Evolutionary conservation across 1,139 yeast genomes (phyloP).

Genomic region (Hanseniaspora uvarum): DNA sequence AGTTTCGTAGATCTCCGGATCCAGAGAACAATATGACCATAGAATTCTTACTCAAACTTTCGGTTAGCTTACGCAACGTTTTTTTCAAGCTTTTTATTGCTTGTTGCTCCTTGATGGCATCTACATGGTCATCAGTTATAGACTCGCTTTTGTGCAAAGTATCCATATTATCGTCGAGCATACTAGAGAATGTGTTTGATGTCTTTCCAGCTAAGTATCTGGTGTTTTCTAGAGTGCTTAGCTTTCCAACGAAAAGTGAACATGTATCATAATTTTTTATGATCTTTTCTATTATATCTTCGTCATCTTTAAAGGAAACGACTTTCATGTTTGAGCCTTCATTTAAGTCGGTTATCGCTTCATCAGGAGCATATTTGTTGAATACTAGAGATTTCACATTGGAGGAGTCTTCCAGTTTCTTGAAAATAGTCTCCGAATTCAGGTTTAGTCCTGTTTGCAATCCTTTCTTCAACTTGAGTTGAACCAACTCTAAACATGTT

Average conservation of each 20-base stretch:
- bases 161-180: slow-evolving; percentile 15
- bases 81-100: slow-evolving; percentile 34
- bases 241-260: slow-evolving; percentile 44
- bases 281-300: slow-evolving; percentile 42
- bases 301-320: slow-evolving; percentile 46
- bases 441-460: slow-evolving; percentile 48
- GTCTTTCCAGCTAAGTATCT: slow-evolving; percentile 26
- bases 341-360: slow-evolving; percentile 4
- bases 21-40: slow-evolving; percentile 54
- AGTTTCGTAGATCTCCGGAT: slow-evolving; percentile 47
- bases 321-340: slow-evolving; percentile 18
- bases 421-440: slow-evolving; percentile 37
- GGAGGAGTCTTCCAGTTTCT: slow-evolving; percentile 26
- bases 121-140: slow-evolving; percentile 11
- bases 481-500: slow-evolving; percentile 69
- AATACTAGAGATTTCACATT: slow-evolving; percentile 37
- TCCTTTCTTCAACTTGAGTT: slow-evolving; percentile 60
- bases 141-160: slow-evolving; percentile 15
- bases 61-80: slow-evolving; percentile 43
- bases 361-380: slow-evolving; percentile 26
- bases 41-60: slow-evolving; percentile 47
- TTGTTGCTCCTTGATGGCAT: slow-evolving; percentile 17
- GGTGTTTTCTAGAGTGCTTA: slow-evolving; percentile 50
- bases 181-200: not conserved
- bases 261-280: slow-evolving; percentile 33